A percentile compares a stretch with the other conserved stretches of the same genome.
Evolutionary conservation across 495 filamentous ascomycete genomes (phyloP).

Genomic region (Pyronema domesticum): DNA sequence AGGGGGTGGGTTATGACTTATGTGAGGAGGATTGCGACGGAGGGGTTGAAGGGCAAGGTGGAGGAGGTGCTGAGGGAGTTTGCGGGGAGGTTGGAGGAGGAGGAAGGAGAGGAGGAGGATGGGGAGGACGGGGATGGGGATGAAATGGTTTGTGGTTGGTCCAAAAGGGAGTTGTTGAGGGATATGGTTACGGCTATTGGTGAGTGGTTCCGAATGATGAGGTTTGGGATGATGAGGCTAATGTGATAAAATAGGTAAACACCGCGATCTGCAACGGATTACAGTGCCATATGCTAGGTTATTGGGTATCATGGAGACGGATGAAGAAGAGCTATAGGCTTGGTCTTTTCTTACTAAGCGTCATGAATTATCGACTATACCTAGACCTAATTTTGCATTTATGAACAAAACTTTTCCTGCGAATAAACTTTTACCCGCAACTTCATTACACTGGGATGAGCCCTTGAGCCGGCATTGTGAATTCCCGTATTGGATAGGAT

Average conservation of each 20-base stretch:
- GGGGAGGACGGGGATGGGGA: constrained; percentile 21
- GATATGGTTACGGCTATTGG: constrained; percentile 82
- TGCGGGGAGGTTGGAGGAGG: constrained; percentile 41
- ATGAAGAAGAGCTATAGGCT: constrained; percentile 19
- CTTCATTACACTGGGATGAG: too few species aligned
- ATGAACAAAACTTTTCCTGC: too few species aligned
- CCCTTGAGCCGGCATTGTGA: too few species aligned
- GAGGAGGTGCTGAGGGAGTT: constrained; percentile 74
- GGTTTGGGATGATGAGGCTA: constrained; percentile 18
- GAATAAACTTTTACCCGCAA: too few species aligned
- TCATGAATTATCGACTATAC: too few species aligned
- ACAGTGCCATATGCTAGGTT: constrained; percentile 79
- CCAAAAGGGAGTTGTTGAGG: constrained; percentile 64
- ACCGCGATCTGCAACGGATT: constrained; percentile 73
- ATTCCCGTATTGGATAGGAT: too few species aligned
- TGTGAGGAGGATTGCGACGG: constrained; percentile 79
- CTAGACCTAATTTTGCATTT: too few species aligned
- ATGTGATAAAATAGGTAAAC: constrained; percentile 58
- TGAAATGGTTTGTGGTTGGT: constrained; percentile 75
- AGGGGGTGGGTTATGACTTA: constrained; percentile 87
- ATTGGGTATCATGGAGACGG: constrained; percentile 39
- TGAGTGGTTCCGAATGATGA: constrained; percentile 32
- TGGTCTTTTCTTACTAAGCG: too few species aligned
- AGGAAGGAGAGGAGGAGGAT: constrained; percentile 32
- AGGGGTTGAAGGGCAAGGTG: constrained; percentile 70